Conservation (phyloP, 805 yeast genomes). For the Wickerhamiella occidentalis region DNA sequence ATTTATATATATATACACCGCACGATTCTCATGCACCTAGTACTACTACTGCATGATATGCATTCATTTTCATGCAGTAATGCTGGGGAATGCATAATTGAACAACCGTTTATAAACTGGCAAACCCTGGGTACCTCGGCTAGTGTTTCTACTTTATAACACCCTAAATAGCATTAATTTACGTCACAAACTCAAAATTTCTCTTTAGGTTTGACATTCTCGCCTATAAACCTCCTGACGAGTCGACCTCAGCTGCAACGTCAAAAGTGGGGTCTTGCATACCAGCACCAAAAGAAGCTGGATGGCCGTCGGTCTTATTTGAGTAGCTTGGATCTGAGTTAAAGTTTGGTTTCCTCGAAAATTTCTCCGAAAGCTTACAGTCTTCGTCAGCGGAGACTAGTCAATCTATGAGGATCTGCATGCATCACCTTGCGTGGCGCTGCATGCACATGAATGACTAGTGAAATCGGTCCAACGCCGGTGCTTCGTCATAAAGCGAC, state of each 20-base stretch:
- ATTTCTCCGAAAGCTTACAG: neutral
- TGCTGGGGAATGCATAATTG: neutral
- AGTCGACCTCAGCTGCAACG: neutral
- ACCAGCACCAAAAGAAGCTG: neutral
- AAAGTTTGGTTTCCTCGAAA: neutral
- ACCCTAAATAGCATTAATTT: no score
- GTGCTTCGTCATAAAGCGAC: no score
- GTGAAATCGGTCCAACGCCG: neutral
- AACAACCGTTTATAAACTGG: no score
- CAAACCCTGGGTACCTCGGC: no score
- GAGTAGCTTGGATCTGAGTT: neutral
- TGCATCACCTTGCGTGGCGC: neutral
- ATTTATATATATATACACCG: neutral
- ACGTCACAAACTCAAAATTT: no score
- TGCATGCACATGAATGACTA: neutral
- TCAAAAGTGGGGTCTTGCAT: neutral
- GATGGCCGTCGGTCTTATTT: neutral
- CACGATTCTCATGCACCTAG: neutral
- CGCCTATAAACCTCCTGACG: neutral
- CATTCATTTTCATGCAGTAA: neutral
- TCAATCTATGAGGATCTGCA: neutral
- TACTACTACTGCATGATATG: neutral
- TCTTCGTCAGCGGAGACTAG: neutral
- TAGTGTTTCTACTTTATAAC: no score
- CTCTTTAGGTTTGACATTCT: no score